Evolutionary conservation across 2,329 filamentous ascomycete genomes (phyloP).

Genomic region (Aaosphaeria arxii): DNA sequence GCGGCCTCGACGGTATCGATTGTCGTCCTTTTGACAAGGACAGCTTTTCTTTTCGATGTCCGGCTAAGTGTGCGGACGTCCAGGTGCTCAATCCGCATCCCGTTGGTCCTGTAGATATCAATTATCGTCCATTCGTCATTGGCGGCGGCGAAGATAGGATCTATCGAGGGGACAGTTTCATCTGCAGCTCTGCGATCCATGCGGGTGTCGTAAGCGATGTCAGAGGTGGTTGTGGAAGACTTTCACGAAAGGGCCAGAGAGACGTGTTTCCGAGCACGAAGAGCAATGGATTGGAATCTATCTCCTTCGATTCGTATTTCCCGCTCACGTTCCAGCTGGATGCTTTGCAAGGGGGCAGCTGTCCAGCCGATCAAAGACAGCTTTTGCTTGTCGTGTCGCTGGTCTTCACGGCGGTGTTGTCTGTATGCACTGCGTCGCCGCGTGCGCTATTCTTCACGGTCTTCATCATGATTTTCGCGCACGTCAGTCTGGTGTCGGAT

Average conservation of each 20-base stretch:
- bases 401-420: not conserved
- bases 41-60: slow-evolving; percentile 70
- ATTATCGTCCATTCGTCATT: slow-evolving; percentile 54
- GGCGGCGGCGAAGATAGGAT: slow-evolving; percentile 49
- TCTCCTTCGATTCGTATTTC: slow-evolving; percentile 81
- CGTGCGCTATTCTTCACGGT: slow-evolving; percentile 59
- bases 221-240: slow-evolving; percentile 76
- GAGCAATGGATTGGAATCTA: slow-evolving; percentile 68
- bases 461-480: slow-evolving; percentile 80
- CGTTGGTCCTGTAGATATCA: slow-evolving; percentile 64
- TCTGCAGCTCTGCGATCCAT: slow-evolving; percentile 84
- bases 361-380: not conserved
- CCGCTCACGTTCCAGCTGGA: slow-evolving; percentile 82
- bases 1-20: slow-evolving; percentile 69
- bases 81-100: slow-evolving; percentile 68
- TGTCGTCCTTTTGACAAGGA: slow-evolving; percentile 72
- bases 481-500: slow-evolving; percentile 84
- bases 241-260: slow-evolving; percentile 67
- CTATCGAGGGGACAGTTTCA: slow-evolving; percentile 89
- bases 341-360: slow-evolving; percentile 42
- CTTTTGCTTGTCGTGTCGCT: not conserved
- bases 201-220: slow-evolving; percentile 68
- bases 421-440: slow-evolving; percentile 60
- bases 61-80: slow-evolving; percentile 65
- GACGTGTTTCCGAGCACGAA: slow-evolving; percentile 60